Percentiles rank a stretch among this genome's conserved stretches.
phyloP scores from a whole-genome alignment of 2,329 filamentous ascomycete species.

The Salinomyces thailandicus region DNA sequence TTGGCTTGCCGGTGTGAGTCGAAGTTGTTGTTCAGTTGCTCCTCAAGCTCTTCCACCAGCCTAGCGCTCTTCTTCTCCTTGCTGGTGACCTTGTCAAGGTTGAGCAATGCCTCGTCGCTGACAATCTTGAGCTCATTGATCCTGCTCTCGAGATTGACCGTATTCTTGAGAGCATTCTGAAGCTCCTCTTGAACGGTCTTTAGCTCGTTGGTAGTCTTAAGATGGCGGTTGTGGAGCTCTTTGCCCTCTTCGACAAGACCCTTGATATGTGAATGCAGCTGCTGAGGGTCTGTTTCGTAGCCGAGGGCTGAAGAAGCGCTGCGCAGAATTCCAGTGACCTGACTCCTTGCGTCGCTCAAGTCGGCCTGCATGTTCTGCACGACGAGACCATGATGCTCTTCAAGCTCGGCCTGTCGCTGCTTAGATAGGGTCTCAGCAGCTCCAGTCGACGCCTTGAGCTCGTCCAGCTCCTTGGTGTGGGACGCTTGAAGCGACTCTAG shows the following conservation, averaged over 20 bases:
- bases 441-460: conserved; percentile 49
- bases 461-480: conserved; percentile 48
- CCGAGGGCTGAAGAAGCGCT: conserved; percentile 53
- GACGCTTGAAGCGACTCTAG: conserved; percentile 43
- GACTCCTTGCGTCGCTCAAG: conserved; percentile 48
- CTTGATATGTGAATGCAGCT: conserved; percentile 34
- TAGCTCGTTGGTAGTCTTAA: conserved; percentile 34
- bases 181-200: conserved; percentile 34
- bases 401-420: conserved; percentile 27
- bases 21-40: conserved; percentile 89
- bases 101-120: conserved; percentile 46
- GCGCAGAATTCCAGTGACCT: conserved; percentile 50
- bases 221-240: conserved; percentile 31
- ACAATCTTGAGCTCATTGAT: conserved; percentile 36
- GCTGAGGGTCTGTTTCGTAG: conserved; percentile 43
- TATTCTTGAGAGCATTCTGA: conserved; percentile 29
- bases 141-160: conserved; percentile 32
- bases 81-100: conserved; percentile 46
- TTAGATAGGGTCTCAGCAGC: conserved; percentile 20
- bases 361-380: conserved; percentile 45
- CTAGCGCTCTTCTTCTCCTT: conserved; percentile 85
- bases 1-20: conserved; percentile 79
- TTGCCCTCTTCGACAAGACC: conserved; percentile 36
- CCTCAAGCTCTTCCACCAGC: conserved; percentile 89
- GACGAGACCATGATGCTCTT: conserved; percentile 25